Conservation (phyloP, 257 asterid genomes). For the Fraxinus anomala region DNA sequence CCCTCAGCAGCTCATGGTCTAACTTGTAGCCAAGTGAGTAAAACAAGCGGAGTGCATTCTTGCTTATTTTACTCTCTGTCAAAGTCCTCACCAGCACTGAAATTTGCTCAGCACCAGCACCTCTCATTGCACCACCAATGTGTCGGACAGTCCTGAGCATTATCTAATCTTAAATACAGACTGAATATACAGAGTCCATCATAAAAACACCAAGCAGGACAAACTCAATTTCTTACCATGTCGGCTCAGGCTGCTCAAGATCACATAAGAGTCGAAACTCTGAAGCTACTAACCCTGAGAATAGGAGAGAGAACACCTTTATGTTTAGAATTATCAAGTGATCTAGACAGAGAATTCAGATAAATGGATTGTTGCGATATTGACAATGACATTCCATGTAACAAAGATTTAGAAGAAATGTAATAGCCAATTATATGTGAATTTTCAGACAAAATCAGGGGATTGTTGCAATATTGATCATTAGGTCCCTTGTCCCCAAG, state of each 20-base stretch:
- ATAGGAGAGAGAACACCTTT: constrained; percentile 13
- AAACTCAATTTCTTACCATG: constrained; percentile 58
- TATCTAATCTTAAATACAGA: background rate
- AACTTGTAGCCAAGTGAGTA: constrained; percentile 82
- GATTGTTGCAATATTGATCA: background rate
- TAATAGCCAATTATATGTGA: background rate
- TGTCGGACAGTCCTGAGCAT: constrained; percentile 79
- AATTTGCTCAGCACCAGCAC: constrained; percentile 88
- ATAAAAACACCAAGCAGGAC: constrained; percentile 9
- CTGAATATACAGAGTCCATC: background rate
- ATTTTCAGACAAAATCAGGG: background rate
- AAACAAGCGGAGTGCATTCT: constrained; percentile 71
- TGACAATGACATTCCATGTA: background rate
- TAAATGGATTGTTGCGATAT: background rate
- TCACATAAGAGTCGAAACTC: constrained; percentile 86
- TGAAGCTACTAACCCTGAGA: constrained; percentile 73
- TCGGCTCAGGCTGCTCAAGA: constrained; percentile 90
- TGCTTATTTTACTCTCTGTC: constrained; percentile 87
- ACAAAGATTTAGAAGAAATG: background rate
- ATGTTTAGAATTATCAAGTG: background rate
- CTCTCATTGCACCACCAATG: constrained; percentile 94
- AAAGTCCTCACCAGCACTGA: constrained; percentile 79
- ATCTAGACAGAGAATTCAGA: background rate
- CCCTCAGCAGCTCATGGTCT: constrained; percentile 89
- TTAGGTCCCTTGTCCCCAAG: background rate